Evolutionary conservation across 176 grass and related monocot species (phyloP).

Genomic region (Alopecurus myosuroides): DNA sequence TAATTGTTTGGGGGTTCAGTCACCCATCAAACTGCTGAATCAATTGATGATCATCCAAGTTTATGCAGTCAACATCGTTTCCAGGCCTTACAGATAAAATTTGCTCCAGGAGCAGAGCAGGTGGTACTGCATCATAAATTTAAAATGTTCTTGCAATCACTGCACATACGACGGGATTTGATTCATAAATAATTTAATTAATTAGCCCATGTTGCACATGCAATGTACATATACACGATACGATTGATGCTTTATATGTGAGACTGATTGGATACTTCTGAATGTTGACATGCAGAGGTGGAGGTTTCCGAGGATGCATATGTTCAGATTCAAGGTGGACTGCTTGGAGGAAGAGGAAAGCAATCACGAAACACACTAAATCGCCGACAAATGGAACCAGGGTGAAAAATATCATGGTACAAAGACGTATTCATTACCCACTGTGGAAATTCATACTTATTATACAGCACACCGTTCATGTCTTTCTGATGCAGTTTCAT

Average conservation of each 20-base stretch:
- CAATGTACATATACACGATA: neutral
- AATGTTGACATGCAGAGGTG: neutral
- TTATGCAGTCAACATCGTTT: neutral
- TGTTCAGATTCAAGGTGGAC: neutral
- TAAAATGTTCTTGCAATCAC: neutral
- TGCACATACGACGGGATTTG: neutral
- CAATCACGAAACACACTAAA: no score
- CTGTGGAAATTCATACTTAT: neutral
- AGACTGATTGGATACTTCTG: neutral
- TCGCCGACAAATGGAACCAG: neutral
- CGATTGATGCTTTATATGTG: neutral
- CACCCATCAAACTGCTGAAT: no score
- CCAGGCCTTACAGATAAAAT: neutral
- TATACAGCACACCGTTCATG: no score
- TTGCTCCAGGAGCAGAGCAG: neutral
- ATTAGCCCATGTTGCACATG: neutral
- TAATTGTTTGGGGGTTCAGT: neutral
- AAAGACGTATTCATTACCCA: neutral
- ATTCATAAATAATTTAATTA: neutral
- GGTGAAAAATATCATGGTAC: neutral
- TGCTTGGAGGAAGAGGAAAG: neutral
- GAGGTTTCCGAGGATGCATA: neutral
- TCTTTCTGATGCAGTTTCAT: no score
- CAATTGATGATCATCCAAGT: no score
- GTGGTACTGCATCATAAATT: neutral